Percentiles rank a stretch among this genome's conserved stretches.
Evolutionary conservation across 768 basidiomycete species (phyloP).

Genomic region (Lactifluus volemus): DNA sequence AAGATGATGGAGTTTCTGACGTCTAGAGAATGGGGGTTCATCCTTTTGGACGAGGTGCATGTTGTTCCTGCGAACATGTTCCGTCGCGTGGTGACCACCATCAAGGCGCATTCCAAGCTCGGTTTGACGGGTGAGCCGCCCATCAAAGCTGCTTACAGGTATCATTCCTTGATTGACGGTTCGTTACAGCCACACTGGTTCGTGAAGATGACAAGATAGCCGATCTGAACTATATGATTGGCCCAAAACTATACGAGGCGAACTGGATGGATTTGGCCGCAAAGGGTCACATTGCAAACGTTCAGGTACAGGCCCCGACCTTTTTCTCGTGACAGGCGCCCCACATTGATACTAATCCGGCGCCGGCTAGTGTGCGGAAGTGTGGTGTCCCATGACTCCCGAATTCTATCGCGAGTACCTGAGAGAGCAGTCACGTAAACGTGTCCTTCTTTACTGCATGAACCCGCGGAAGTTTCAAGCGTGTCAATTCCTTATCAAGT

Average conservation of each 20-base stretch:
- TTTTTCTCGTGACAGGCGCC: slow-evolving; percentile 1
- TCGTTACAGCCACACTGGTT: slow-evolving; percentile 77
- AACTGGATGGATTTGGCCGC: slow-evolving; percentile 99
- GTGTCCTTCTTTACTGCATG: slow-evolving; percentile 98
- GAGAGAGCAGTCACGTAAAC: slow-evolving; percentile 83
- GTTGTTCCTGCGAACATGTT: slow-evolving; percentile 99
- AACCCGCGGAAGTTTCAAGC: slow-evolving; percentile 99
- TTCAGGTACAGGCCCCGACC: slow-evolving; percentile 60
- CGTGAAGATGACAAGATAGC: slow-evolving; percentile 99
- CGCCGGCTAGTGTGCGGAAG: slow-evolving; percentile 80
- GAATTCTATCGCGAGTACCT: slow-evolving; percentile 99
- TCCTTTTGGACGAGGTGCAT: slow-evolving; percentile 95
- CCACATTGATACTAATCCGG: slow-evolving; percentile 4
- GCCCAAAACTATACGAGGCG: slow-evolving; percentile 97
- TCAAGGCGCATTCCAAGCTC: slow-evolving; percentile 98
- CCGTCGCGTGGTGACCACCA: slow-evolving; percentile 92
- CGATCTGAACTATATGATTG: slow-evolving; percentile 98
- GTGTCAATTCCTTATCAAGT: slow-evolving; percentile 97
- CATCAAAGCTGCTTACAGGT: background rate
- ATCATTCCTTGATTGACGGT: slow-evolving; percentile 3
- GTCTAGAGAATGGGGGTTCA: slow-evolving; percentile 98
- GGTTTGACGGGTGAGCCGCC: slow-evolving; percentile 75
- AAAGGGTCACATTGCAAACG: slow-evolving; percentile 98
- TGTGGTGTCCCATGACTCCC: slow-evolving; percentile 99
- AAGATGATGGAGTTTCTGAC: slow-evolving; percentile 99